Evolutionary conservation across 768 basidiomycete species (phyloP), one percentile per base, ranked within the genome.

Genomic region (Crassisporium funariophilum): DNA sequence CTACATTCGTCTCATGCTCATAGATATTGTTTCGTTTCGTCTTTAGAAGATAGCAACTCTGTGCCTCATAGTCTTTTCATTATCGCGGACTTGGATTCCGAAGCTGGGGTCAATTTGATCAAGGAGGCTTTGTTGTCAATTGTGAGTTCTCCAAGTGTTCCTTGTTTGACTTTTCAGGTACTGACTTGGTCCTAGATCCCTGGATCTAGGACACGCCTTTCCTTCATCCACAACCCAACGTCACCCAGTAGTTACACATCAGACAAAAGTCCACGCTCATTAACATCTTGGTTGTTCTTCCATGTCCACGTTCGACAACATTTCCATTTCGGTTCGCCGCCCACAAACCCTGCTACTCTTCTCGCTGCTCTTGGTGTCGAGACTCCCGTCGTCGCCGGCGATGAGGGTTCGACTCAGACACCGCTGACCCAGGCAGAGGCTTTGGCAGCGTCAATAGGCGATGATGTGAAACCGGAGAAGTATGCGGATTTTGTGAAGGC

Each of bases 161-260:
- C 12, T 41, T 25, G 4, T 35, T 12, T 49, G 45, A 7, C 12
- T 39, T 25, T 37, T 49, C 21, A 20, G 25, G 21, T 41, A 27
- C 33, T 5, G 29, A n/a, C 5, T 2, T 31, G 29, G 27, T 23
- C 37, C 22, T 55, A 87, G 84, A 67, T 66, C 5, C 49, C 63
- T 2, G 70, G 71, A 2, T 72, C 76, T 2, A 72, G 63, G 29
- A 74, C 77, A 6, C 84, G 93, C 22, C 41, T 91, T n/a, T 74
- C 84, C 0, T 88, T 95, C 63, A 68, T 95, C 23, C 91, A 93
- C 62, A 85, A 88, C 48, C 85, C 91, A 1, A 50, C 66, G 6
- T 44, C 47, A 9, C 31, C 38, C 10, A 49, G 56, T 4, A 50
- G 54, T 8, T n/a, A n/a, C n/a, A n/a, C n/a, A n/a, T 40, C 34